These are phyloP conservation scores for Aspergillus terreus DNA, from an alignment of 2,329 filamentous ascomycete genomes.

Conservation along the genomic window DNA sequence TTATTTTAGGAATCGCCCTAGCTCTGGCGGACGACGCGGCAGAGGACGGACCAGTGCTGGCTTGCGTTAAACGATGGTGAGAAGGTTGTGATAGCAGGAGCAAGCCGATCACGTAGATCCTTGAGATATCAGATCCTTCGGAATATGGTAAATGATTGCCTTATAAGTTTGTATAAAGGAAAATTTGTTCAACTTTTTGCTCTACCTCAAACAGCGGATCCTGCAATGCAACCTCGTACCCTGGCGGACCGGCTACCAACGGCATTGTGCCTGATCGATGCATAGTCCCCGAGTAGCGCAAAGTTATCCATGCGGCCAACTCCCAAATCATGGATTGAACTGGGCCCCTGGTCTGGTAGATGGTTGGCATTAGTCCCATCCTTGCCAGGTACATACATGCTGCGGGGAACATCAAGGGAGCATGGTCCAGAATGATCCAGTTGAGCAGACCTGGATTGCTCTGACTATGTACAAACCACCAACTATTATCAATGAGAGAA, in stretches of 20 bases:
- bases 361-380: background rate
- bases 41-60: background rate
- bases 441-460: no score
- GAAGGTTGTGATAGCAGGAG: constrained; percentile 1
- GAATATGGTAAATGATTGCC: constrained; percentile 6
- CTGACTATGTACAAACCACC: no score
- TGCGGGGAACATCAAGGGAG: background rate
- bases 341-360: background rate
- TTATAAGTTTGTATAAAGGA: constrained; percentile 8
- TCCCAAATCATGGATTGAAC: background rate
- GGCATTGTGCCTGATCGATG: constrained; percentile 7
- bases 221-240: constrained; percentile 15
- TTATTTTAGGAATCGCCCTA: constrained; percentile 1
- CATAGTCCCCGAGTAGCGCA: constrained; percentile 7
- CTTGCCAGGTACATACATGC: constrained; percentile 3
- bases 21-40: background rate
- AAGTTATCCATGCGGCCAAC: constrained; percentile 9
- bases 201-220: constrained; percentile 9
- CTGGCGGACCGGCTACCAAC: constrained; percentile 12
- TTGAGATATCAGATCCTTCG: constrained; percentile 9
- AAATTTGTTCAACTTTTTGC: constrained; percentile 3
- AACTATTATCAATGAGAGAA: no score
- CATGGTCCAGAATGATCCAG: background rate
- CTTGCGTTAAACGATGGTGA: background rate
- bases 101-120: constrained; percentile 14